A percentile compares a stretch with the other conserved stretches of the same genome.
Conservation (phyloP, 306 rosid genomes). For the Prunus mume region DNA sequence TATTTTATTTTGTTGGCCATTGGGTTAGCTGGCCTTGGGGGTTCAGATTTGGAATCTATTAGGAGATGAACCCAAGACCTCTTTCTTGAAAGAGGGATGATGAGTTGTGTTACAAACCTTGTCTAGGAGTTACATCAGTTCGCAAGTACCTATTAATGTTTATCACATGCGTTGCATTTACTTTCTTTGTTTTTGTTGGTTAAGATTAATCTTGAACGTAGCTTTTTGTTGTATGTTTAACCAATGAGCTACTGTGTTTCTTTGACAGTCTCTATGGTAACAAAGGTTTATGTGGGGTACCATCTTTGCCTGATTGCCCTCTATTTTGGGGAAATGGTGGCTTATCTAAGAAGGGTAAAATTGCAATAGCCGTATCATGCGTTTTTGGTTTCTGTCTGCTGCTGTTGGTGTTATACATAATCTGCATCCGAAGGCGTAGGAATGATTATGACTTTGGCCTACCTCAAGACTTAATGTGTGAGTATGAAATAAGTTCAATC, state of each 20-base stretch:
- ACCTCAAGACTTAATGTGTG: slow-evolving; percentile 84
- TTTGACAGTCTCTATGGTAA: slow-evolving; percentile 68
- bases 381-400: slow-evolving; percentile 50
- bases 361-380: slow-evolving; percentile 71
- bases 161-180: not conserved
- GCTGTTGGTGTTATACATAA: slow-evolving; percentile 54
- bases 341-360: slow-evolving; percentile 67
- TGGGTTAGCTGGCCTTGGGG: not conserved
- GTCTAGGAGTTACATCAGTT: not conserved
- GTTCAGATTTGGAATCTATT: not conserved
- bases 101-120: not conserved
- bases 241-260: not conserved
- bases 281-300: slow-evolving; percentile 86
- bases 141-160: not conserved
- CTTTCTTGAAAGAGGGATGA: not conserved
- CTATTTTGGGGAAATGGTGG: slow-evolving; percentile 82
- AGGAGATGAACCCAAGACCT: not conserved
- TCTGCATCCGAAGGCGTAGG: slow-evolving; percentile 70
- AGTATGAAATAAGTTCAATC: slow-evolving; percentile 33
- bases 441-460: slow-evolving; percentile 84
- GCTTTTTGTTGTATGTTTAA: not conserved
- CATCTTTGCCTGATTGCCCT: slow-evolving; percentile 71
- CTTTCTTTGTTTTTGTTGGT: not conserved
- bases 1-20: not conserved
- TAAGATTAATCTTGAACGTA: not conserved